Conservation (phyloP, 306 rosid genomes). For the Rosa lucieae region DNA sequence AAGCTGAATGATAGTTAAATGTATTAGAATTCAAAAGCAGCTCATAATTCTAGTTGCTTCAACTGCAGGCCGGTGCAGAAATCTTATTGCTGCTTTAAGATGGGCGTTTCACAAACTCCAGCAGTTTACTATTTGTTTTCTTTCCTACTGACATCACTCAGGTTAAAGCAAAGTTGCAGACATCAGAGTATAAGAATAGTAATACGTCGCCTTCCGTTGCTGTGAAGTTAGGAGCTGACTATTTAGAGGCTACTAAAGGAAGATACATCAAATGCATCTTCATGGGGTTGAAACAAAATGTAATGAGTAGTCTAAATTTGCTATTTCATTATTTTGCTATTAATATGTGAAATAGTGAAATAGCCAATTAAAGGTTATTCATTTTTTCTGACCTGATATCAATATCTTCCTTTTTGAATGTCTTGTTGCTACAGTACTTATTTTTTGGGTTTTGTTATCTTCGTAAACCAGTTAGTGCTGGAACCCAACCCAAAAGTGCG, state of each 20-base stretch:
- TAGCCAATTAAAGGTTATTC: not conserved
- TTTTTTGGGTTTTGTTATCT: not conserved
- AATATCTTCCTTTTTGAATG: not conserved
- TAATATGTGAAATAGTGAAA: not conserved
- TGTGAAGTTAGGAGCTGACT: too few relatives aligned
- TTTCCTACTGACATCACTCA: too few relatives aligned
- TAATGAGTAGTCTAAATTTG: not conserved
- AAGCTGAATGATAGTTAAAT: conserved; percentile 1
- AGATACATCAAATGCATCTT: not conserved
- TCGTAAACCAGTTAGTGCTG: too few relatives aligned
- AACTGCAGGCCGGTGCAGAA: not conserved
- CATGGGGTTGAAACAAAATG: not conserved
- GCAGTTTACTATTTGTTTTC: not conserved
- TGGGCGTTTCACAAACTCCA: not conserved
- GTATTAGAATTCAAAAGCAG: not conserved
- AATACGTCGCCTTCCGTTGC: too few relatives aligned
- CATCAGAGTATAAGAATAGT: too few relatives aligned
- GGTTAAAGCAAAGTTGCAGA: too few relatives aligned
- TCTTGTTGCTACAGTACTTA: not conserved
- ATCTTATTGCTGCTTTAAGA: not conserved
- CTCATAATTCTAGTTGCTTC: conserved; percentile 4
- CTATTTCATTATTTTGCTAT: not conserved
- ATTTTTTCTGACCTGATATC: not conserved
- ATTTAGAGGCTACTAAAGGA: not conserved
- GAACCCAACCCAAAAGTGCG: too few relatives aligned